Evolutionary conservation across 2,329 filamentous ascomycete genomes (phyloP), one percentile per base, ranked within the genome.

Genomic region (Diaporthe eres): DNA sequence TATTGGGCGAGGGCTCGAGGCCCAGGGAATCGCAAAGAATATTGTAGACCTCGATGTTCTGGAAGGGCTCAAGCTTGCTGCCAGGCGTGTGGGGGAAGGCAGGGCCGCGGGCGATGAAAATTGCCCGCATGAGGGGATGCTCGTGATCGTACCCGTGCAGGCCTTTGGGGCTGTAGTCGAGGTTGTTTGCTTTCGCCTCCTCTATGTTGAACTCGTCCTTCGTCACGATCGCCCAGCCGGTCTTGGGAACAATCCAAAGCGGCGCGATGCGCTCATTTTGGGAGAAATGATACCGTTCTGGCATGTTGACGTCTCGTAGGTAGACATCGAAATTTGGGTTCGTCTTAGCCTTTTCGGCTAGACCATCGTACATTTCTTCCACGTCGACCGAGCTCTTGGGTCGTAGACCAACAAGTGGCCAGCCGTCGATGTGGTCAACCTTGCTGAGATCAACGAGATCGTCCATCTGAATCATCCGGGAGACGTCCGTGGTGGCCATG

Each of bases 21-120:
- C 93, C 92, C 37, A 98, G 85, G 0, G 94, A 96, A 84, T 98
- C 96, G 82, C 96, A 98, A 60, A 98, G 85, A 77, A 98, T 94
- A 81, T 98, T 98, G 85, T 98, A 98, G 12, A 98, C 94, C 81
- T 98, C 94, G 76, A 92, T 96, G 78, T 98, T 98, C 90, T 98
- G 94, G 83, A 98, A 98, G 4, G 89, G 87, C 44, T 94, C 91
- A 44, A 98, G 85, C 78, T 92, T 90, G 83, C 94, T 97, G 80
- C 97, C 96, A 0, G 94, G 92, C 53, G 90, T 86, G 80, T 98
- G 96, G 0, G 95, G 94, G 82, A 99, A 99, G 0, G 96, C 96
- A 5, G 97, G 97, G 0, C 97, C 97, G 53, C 95, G 89, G 1
- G 97, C 97, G 67, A 98, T 89, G 80, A 99, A 99, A 58, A 99